Evolutionary conservation across 192 early-diverging fungal species (phyloP), one percentile per base, ranked within the genome.

Genomic region (Chytriomyces hyalinus): DNA sequence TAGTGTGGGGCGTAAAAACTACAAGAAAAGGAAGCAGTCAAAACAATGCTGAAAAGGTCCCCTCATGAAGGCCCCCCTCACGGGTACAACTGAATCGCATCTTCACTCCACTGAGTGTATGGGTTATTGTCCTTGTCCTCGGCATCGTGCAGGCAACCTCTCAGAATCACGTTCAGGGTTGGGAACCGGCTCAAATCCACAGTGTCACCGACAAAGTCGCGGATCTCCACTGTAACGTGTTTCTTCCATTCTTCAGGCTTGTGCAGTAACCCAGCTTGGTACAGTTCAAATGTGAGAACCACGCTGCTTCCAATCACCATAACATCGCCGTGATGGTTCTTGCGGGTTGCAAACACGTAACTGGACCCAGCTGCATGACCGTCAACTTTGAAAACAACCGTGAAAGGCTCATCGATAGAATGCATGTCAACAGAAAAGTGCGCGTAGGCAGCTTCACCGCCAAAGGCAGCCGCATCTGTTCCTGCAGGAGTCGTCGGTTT

Each of bases 351-450:
- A 53, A 71, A 71, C 15, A 71, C 36, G 49, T 36, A 17, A 17
- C 15, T 24, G 8, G 9, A 7, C 9, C 8, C 69, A 7, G 50
- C 69, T 9, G 17, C 5, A 3, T 13, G 5, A 4, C 50, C 69
- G 6, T 53, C 26, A 6, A 71, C 69, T 15, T 11, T 9, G 69
- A 71, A 71, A 8, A 20, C 15, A 26, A 71, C 26, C n/a, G 49
- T 50, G 20, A 71, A 57, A 9, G 69, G 49, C 8, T 45, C 69
- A 43, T 26, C 45, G 51, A 71, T 71, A 4, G 69, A 48, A 51
- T 71, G 22, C 44, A 57, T 71, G 6, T 51, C 22, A 15, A 71
- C 50, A 13, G 9, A 10, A 26, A 59, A 71, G 50, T 71, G 69
- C 51, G 69, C 69, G 26, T 57, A 71, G 6, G 26, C 69, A 8